phyloP scores from a whole-genome alignment of 495 filamentous ascomycete genomes.

The Penicillium ucsense region DNA sequence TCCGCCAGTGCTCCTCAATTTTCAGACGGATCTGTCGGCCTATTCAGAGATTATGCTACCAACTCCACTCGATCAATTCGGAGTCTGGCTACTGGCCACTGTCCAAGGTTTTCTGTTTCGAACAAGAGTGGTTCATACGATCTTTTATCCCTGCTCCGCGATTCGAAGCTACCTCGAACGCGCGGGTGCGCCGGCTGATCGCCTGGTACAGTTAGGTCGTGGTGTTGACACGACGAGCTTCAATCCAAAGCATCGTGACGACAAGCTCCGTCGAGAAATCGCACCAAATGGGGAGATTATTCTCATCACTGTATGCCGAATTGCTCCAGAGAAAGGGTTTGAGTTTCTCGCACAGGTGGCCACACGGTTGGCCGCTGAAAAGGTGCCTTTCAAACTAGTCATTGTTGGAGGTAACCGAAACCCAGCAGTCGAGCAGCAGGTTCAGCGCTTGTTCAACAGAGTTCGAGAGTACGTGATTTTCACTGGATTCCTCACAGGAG shows the following conservation, averaged over 20 bases:
- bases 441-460: conserved; percentile 39
- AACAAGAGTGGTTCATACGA: conserved; percentile 43
- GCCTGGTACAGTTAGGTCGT: conserved; percentile 44
- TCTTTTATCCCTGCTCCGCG: conserved; percentile 52
- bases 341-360: conserved; percentile 47
- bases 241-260: conserved; percentile 36
- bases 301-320: conserved; percentile 46
- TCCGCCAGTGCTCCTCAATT: conserved; percentile 49
- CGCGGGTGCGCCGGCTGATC: conserved; percentile 35
- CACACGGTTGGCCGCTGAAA: conserved; percentile 36
- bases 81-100: conserved; percentile 41
- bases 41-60: conserved; percentile 55
- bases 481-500: conserved; percentile 46
- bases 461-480: conserved; percentile 44
- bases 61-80: conserved; percentile 42
- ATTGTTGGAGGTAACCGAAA: conserved; percentile 56
- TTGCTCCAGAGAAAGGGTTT: conserved; percentile 58
- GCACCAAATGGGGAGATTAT: conserved; percentile 50
- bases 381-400: conserved; percentile 47
- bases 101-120: conserved; percentile 53
- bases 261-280: conserved; percentile 35
- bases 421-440: conserved; percentile 42
- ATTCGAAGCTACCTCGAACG: conserved; percentile 45
- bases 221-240: conserved; percentile 53
- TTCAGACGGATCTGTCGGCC: conserved; percentile 55